A percentile compares a stretch with the other conserved stretches of the same genome.
Conservation (phyloP, 768 basidiomycete species). For the Grammothele lineata region DNA sequence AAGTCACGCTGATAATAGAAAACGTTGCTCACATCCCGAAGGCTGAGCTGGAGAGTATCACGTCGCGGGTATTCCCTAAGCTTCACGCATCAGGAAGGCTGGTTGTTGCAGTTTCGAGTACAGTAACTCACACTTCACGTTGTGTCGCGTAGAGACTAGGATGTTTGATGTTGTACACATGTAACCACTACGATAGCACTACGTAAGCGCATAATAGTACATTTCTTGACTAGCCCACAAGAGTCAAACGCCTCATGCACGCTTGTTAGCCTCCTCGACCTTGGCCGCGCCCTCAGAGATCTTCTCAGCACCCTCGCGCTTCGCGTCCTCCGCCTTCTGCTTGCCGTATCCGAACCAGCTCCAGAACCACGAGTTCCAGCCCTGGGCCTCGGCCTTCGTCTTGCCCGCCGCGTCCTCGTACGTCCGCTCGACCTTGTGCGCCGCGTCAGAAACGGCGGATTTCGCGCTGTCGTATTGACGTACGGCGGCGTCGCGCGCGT, state of each 20-base stretch:
- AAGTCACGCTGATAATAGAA: no score
- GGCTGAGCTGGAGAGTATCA: no score
- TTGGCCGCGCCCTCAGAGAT: slow-evolving; percentile 26
- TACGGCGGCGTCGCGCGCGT: slow-evolving; percentile 24
- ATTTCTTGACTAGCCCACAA: no score
- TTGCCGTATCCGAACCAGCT: slow-evolving; percentile 39
- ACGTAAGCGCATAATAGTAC: no score
- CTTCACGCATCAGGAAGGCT: no score
- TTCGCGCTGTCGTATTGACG: slow-evolving; percentile 19
- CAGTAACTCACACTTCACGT: no score
- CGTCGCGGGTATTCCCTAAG: no score
- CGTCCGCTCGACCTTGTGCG: slow-evolving; percentile 26
- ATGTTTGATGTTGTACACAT: no score
- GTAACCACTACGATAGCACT: no score
- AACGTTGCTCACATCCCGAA: no score
- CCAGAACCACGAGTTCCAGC: slow-evolving; percentile 28
- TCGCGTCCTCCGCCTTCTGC: slow-evolving; percentile 27
- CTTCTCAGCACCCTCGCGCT: slow-evolving; percentile 25
- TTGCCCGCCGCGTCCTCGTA: slow-evolving; percentile 26
- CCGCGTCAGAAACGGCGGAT: slow-evolving; percentile 20
- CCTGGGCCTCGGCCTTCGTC: slow-evolving; percentile 28
- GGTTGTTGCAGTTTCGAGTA: no score
- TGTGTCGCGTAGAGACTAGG: no score
- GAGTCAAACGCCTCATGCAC: slow-evolving; percentile 22
- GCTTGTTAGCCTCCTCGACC: slow-evolving; percentile 28